Evolutionary conservation across 306 rosid species (phyloP), one percentile per base, ranked within the genome.

Genomic region (Sicyos edulis): DNA sequence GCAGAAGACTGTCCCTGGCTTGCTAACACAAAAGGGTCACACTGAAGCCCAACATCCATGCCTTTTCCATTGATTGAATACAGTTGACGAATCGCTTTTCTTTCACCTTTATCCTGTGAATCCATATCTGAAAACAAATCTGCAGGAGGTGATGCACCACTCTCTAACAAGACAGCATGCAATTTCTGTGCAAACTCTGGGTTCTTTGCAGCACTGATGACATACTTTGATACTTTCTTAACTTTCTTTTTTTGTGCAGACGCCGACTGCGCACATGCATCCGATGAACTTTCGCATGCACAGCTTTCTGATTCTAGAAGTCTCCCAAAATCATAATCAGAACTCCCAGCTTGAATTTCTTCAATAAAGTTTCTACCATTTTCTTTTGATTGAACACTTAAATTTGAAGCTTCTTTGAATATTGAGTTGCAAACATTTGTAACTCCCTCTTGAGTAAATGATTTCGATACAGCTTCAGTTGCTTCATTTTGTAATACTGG

Each of bases 131-230:
- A 80, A 86, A 89, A 91, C 67, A 91, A 86, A 82, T 89, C 97
- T 54, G 92, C 86, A 55, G 96, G 97, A 82, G 95, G 99, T 29
- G 91, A 82, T 22, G 97, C 99, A 22, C 95, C 97, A 69, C 92
- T 91, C 83, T 91, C 99, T 85, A 89, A 82, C 78, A 87, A 83
- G 79, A 95, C 93, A 55, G 85, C 90, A 76, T 86, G 97, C 49
- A 91, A 82, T 77, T 89, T 91, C 84, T 89, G 90, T 62, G 95
- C 95, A 79, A 91, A 95, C 60, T 83, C 95, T 21, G 97, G 95
- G 83, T 91, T 78, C 81, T 87, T 86, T 82, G 99, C 89, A 10
- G 97, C 99, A 79, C 83, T 86, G 58, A 87, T 90, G 73, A 89
- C 96, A 83, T 88, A 93, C 78, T 89, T 77, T 0, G 99, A 91